These are phyloP conservation scores for Melampsora medusae DNA, from an alignment of 1,284 basidiomycete species.

Conservation along the genomic window DNA sequence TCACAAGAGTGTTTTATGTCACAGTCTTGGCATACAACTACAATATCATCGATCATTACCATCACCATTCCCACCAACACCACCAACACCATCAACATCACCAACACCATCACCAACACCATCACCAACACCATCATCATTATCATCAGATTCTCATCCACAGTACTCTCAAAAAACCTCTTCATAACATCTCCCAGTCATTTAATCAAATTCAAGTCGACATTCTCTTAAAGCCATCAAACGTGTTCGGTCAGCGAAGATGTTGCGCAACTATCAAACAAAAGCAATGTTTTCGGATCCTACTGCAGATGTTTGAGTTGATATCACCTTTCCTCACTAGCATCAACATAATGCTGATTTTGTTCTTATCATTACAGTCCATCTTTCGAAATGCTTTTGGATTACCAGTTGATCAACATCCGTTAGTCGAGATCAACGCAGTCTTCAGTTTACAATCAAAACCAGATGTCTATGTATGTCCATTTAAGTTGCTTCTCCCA, in stretches of 20 bases:
- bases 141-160: too few relatives aligned
- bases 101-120: too few relatives aligned
- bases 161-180: too few relatives aligned
- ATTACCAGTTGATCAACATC: constrained; percentile 40
- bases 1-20: too few relatives aligned
- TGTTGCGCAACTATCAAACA: constrained; percentile 41
- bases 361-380: constrained; percentile 7
- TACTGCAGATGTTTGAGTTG: constrained; percentile 34
- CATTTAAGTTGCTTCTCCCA: not conserved
- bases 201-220: too few relatives aligned
- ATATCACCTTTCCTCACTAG: not conserved
- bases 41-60: too few relatives aligned
- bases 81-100: too few relatives aligned
- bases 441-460: constrained; percentile 78
- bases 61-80: too few relatives aligned
- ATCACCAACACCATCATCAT: too few relatives aligned
- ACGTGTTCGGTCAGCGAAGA: not conserved
- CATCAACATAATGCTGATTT: not conserved
- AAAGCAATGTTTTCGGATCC: constrained; percentile 44
- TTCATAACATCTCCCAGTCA: too few relatives aligned
- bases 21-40: too few relatives aligned
- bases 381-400: constrained; percentile 44
- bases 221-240: not conserved
- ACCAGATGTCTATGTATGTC: constrained; percentile 87
- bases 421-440: constrained; percentile 72